phyloP scores from a whole-genome alignment of 2,329 filamentous ascomycete species.

The Trichoderma pleuroti region DNA sequence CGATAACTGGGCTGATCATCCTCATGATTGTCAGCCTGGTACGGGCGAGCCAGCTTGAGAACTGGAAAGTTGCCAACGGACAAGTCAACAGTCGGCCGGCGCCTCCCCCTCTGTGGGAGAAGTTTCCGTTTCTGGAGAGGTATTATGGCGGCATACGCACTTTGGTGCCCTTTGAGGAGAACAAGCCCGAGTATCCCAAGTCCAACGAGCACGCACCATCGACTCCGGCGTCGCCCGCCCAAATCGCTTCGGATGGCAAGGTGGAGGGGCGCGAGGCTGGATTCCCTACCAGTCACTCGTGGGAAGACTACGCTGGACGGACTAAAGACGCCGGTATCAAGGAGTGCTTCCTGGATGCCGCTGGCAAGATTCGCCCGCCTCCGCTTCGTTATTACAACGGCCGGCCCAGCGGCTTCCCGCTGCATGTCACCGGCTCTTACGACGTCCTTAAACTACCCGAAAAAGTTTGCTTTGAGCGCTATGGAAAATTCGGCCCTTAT shows the following conservation, averaged over 20 bases:
- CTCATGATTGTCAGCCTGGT: conserved; percentile 75
- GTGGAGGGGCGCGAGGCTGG: conserved; percentile 21
- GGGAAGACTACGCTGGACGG: conserved; percentile 34
- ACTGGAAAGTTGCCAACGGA: conserved; percentile 57
- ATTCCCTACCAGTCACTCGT: conserved; percentile 31
- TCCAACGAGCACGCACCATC: conserved; percentile 50
- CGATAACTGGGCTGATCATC: conserved; percentile 64
- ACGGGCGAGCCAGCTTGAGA: conserved; percentile 68
- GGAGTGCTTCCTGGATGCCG: conserved; percentile 74
- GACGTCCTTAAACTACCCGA: conserved; percentile 73
- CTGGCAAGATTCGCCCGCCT: conserved; percentile 64
- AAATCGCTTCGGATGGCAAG: conserved; percentile 15
- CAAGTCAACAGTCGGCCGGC: conserved; percentile 43
- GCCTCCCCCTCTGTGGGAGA: conserved; percentile 73
- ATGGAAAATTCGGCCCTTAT: conserved; percentile 83
- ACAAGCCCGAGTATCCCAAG: conserved; percentile 77
- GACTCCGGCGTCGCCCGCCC: conserved; percentile 14
- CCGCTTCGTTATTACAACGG: conserved; percentile 71
- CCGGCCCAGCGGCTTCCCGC: conserved; percentile 77
- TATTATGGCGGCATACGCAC: conserved; percentile 87
- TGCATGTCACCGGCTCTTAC: conserved; percentile 83
- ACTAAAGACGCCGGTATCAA: conserved; percentile 52
- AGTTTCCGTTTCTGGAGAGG: conserved; percentile 77
- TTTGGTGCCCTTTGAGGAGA: conserved; percentile 62
- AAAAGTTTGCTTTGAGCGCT: conserved; percentile 90